Conservation (phyloP, 192 early-diverging fungal species). For the Coemansia sp. region DNA sequence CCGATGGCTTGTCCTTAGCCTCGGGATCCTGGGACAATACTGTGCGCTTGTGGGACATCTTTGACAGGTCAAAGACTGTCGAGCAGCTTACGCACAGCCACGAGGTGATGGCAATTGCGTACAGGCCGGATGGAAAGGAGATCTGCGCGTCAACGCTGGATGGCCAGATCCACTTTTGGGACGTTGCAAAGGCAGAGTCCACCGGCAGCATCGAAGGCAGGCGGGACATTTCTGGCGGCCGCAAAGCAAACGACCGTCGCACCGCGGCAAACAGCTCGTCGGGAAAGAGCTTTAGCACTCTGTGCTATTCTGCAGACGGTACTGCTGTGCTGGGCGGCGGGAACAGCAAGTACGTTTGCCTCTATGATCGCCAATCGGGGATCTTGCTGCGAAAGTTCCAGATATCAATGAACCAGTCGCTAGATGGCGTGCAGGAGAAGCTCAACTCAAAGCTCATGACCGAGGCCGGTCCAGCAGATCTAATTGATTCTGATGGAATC, state of each 20-base stretch:
- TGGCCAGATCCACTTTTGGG: constrained; percentile 94
- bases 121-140: constrained; percentile 87
- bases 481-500: constrained; percentile 81
- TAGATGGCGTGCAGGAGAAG: constrained; percentile 89
- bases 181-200: constrained; percentile 72
- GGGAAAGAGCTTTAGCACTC: constrained; percentile 86
- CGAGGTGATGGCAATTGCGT: constrained; percentile 87
- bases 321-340: constrained; percentile 90
- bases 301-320: constrained; percentile 96
- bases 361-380: constrained; percentile 79
- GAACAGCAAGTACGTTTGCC: constrained; percentile 92
- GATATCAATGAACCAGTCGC: constrained; percentile 87
- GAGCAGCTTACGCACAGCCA: constrained; percentile 77
- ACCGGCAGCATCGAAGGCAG: constrained; percentile 83
- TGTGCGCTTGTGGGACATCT: constrained; percentile 91
- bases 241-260: constrained; percentile 72
- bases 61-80: constrained; percentile 75
- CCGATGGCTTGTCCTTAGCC: constrained; percentile 74
- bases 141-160: constrained; percentile 86
- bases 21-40: constrained; percentile 93
- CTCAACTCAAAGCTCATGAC: constrained; percentile 93
- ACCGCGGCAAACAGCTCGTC: constrained; percentile 81
- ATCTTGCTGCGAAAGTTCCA: constrained; percentile 88
- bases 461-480: constrained; percentile 83
- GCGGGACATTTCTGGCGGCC: constrained; percentile 88